These are phyloP conservation scores for Thermothielavioides terrestris DNA, from an alignment of 495 filamentous ascomycete genomes.

Conservation along the genomic window DNA sequence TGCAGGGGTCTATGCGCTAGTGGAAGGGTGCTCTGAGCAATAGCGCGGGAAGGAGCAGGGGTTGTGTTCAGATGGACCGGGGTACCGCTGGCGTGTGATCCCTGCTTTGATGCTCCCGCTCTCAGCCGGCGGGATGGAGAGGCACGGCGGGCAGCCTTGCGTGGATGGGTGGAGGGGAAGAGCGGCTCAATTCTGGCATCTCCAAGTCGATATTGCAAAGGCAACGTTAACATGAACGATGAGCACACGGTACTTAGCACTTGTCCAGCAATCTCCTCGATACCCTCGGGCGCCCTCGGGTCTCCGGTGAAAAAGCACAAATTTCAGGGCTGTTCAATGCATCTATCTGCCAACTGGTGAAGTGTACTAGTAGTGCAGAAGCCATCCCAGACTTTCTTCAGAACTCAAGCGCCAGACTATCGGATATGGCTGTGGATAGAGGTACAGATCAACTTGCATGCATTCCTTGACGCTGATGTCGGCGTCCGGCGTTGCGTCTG, in stretches of 20 bases:
- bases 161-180: too few relatives aligned
- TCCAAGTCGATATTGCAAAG: too few relatives aligned
- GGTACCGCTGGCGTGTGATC: constrained; percentile 8
- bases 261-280: too few relatives aligned
- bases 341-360: neutral
- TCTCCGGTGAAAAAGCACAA: too few relatives aligned
- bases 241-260: too few relatives aligned
- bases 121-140: neutral
- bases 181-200: too few relatives aligned
- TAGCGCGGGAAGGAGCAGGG: constrained; percentile 20
- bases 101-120: constrained; percentile 7
- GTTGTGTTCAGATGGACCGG: constrained; percentile 1
- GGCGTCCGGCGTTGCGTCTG: too few relatives aligned
- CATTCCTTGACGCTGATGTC: too few relatives aligned
- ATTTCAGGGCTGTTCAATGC: too few relatives aligned
- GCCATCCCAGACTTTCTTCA: neutral
- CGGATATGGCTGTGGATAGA: neutral
- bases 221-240: too few relatives aligned
- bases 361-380: neutral
- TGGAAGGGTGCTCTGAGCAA: constrained; percentile 27
- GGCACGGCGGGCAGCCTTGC: constrained; percentile 6
- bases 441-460: neutral
- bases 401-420: neutral
- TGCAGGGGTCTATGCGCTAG: constrained; percentile 20
- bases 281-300: too few relatives aligned